Evolutionary conservation across 2,329 filamentous ascomycete species (phyloP), one percentile per base, ranked within the genome.

Genomic region (Penicillium brevicompactum): DNA sequence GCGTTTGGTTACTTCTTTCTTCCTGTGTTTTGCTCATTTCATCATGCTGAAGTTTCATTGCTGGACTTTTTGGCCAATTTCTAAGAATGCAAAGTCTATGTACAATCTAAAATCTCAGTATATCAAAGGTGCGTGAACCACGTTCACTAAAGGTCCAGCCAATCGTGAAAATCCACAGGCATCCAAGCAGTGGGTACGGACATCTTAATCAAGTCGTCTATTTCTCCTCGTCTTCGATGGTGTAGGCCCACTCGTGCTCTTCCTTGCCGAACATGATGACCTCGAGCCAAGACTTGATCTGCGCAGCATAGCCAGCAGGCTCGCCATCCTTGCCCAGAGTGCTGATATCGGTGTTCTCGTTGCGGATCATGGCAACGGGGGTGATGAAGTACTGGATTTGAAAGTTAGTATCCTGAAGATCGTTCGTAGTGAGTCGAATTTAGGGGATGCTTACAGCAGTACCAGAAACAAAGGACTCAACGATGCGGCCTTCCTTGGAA

Each of bases 381-480:
- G 82, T 84, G 68, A 91, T 82, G 66, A 91, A 91, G 79, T 80
- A 91, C 85, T 89, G 16, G 14, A 3, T 3, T n/a, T 24, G 57
- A 58, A 50, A 46, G 46, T 55, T 13, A 47, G 44, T 31, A 14
- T 18, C 51, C n/a, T 6, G 9, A 22, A n/a, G 18, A 32, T 32
- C 31, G 21, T 5, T 8, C 6, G 16, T 37, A n/a, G 34, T 4
- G 13, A 37, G 43, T 5, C 2, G 4, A 34, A n/a, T 41, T 22
- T 10, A 32, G 40, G 31, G 21, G 3, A 38, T 21, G 83, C 86
- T 80, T 80, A 89, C 87, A 53, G 92, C 92, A 59, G 92, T 97
- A 16, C 93, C 92, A 32, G 89, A 86, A 7, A 89, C 90, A 70
- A 97, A 97, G 1, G 90, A 84, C 77, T 97, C 92, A 9, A 96